Base-by-base conservation (phyloP, 257 asterid genomes). In the Vinca minor region DNA sequence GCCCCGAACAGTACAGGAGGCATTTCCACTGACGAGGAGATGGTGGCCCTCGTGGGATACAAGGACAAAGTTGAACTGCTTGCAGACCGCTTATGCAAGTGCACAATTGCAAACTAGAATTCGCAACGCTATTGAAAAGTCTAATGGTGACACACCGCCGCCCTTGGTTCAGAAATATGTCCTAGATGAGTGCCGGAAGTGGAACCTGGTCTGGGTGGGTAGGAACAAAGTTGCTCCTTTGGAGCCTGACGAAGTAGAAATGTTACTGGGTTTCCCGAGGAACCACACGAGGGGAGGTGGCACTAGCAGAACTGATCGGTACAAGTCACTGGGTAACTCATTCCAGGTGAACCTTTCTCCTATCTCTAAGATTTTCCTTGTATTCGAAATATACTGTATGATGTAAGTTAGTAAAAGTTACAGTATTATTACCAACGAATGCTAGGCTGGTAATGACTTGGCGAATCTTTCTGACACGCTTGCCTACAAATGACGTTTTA, bases 121-220 rank as follows among this genome's bases (percentile, higher is more conserved):
- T 18, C 74, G 79, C 55, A 78, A 71, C 54, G 67, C 74, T 42
- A 23, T 76, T 18, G 75, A 80, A 36, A 39, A 64, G n/a, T 74
- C 41, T 34, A 67, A 70, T 2, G 83, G 69, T 25, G 95, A 74
- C n/a, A n/a, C n/a, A 41, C 96, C 96, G 1, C 93, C 96, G 4
- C 68, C 54, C 12, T 0, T 32, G 5, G 85, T 85, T 35, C 79
- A 83, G 38, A 84, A 72, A 53, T 59, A 32, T 57, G 73, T 92
- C 5, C 75, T 92, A 1, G 73, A 83, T 0, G 85, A 92, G 63
- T 89, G 95, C 62, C 71, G 93, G 4, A 92, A 92, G 20, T 92
- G 98, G 98, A 92, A 92, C 46, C 39, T 92, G 62, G 81, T 92
- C 11, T 92, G 98, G 98, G 95, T 87, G 0, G 98, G 98, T 39